phyloP scores from a whole-genome alignment of 352 stramenopile genomes.

The Pythium aristosporum region DNA sequence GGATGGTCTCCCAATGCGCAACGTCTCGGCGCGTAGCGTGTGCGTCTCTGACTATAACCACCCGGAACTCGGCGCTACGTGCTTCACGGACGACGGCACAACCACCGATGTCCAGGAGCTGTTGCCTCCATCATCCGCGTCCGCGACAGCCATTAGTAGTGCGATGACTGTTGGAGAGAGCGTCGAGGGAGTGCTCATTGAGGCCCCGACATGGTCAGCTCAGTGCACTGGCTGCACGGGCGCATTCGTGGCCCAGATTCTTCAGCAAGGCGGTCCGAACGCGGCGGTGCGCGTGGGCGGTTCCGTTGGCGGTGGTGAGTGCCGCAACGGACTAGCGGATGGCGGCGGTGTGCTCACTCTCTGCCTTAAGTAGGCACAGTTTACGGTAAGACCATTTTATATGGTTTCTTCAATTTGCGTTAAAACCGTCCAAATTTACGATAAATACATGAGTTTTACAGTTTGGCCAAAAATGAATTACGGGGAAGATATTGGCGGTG shows the following conservation, averaged over 20 bases:
- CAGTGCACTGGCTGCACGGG: constrained; percentile 16
- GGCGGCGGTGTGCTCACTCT: constrained; percentile 8
- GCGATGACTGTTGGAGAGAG: constrained; percentile 1
- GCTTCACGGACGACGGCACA: background rate
- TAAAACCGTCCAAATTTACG: no score
- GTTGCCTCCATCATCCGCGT: background rate
- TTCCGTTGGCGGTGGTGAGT: constrained; percentile 6
- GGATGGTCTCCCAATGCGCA: constrained; percentile 5
- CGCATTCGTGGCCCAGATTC: constrained; percentile 12
- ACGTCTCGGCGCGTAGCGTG: background rate
- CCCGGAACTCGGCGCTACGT: constrained; percentile 17
- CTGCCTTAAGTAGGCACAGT: constrained; percentile 1
- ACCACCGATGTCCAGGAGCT: background rate
- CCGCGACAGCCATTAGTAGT: background rate
- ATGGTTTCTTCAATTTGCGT: no score
- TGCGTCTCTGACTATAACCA: constrained; percentile 17
- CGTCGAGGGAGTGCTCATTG: constrained; percentile 1
- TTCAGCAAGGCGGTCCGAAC: background rate
- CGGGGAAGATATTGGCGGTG: no score
- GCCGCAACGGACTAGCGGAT: constrained; percentile 2
- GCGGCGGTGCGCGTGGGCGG: constrained; percentile 4
- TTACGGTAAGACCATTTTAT: background rate
- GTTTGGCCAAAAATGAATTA: no score
- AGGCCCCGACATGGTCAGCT: constrained; percentile 6
- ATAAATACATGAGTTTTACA: no score